These are phyloP conservation scores for Volvox reticuliferus DNA, from an alignment of 139 green algal species.

Conservation along the genomic window DNA sequence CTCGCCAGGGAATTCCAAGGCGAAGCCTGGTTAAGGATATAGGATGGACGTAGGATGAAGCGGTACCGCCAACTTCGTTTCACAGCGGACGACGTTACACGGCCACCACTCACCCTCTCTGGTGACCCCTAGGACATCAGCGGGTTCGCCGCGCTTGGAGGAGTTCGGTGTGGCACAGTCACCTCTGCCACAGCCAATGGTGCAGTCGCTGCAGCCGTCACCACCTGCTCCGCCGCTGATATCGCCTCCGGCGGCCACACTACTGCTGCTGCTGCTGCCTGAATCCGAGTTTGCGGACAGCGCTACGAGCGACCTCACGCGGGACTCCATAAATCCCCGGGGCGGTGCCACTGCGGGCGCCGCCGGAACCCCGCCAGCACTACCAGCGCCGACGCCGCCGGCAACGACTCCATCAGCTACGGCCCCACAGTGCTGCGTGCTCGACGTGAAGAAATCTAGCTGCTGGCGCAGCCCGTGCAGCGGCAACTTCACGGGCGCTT, in stretches of 20 bases:
- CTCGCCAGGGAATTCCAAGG: too few species aligned
- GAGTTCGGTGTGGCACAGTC: background rate
- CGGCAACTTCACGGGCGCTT: too few species aligned
- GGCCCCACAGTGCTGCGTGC: background rate
- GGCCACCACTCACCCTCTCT: too few species aligned
- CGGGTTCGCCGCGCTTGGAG: background rate
- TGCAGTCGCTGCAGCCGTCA: background rate
- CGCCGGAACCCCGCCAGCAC: background rate
- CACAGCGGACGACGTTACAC: too few species aligned
- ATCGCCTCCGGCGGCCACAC: background rate
- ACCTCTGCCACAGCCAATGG: background rate
- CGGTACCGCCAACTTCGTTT: too few species aligned
- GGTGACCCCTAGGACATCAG: too few species aligned
- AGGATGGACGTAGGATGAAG: too few species aligned
- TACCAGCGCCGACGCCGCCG: background rate
- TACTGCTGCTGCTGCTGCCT: constrained; percentile 2
- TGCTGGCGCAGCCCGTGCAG: too few species aligned
- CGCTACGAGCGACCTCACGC: background rate
- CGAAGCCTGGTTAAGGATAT: too few species aligned
- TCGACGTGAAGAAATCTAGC: background rate
- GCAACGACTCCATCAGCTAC: background rate
- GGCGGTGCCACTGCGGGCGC: too few species aligned
- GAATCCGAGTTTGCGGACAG: background rate
- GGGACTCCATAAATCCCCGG: background rate
- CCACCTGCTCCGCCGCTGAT: background rate